These are phyloP conservation scores for Phaeodactylum tricornutum DNA, from an alignment of 108 stramenopile species.

Conservation along the genomic window DNA sequence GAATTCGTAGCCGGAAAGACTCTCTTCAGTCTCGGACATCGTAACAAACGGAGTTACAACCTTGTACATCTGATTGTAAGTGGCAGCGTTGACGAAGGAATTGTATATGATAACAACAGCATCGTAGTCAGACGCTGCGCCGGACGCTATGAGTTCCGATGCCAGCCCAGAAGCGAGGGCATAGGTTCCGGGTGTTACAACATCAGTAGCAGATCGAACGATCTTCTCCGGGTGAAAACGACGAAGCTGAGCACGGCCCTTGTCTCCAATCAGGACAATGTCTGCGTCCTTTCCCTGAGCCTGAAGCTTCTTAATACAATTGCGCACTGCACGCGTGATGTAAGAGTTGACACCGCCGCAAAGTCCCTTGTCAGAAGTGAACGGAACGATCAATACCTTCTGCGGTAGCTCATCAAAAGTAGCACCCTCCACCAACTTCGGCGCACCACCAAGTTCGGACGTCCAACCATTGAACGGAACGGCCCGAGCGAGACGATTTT, in stretches of 20 bases:
- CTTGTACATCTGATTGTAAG: conserved; percentile 84
- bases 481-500: conserved; percentile 61
- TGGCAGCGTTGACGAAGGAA: conserved; percentile 72
- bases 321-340: conserved; percentile 77
- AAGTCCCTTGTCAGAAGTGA: conserved; percentile 96
- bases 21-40: conserved; percentile 46
- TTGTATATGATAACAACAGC: conserved; percentile 79
- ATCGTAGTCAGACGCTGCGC: conserved; percentile 76
- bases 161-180: conserved; percentile 70
- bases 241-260: conserved; percentile 90
- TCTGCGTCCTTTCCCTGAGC: conserved; percentile 76
- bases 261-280: conserved; percentile 94
- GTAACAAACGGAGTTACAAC: conserved; percentile 65
- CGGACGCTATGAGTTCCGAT: conserved; percentile 67
- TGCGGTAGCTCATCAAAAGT: conserved; percentile 82
- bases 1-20: conserved; percentile 88
- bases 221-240: conserved; percentile 58
- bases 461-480: conserved; percentile 79
- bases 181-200: conserved; percentile 71
- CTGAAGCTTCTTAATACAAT: conserved; percentile 38
- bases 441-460: conserved; percentile 35
- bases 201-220: conserved; percentile 58
- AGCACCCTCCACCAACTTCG: conserved; percentile 47
- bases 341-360: conserved; percentile 98
- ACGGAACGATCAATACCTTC: conserved; percentile 82